These are phyloP conservation scores for Zygosaccharomyces sapae DNA, from an alignment of 1,139 yeast genomes.

Conservation along the genomic window DNA sequence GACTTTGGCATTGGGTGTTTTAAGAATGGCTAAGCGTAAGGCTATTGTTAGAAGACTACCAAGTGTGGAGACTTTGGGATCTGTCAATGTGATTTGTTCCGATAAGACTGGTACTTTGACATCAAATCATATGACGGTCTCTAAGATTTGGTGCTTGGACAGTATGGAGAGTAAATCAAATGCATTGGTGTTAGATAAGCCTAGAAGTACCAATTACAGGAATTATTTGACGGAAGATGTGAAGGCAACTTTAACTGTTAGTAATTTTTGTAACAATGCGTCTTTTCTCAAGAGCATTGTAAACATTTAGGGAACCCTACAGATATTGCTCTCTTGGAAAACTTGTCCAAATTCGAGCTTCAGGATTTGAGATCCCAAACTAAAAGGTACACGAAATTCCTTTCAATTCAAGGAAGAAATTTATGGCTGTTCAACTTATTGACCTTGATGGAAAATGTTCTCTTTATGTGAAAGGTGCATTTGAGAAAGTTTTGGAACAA, in stretches of 20 bases:
- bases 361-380: constrained; percentile 57
- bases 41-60: constrained; percentile 92
- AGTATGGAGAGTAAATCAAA: constrained; percentile 48
- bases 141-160: constrained; percentile 72
- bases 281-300: constrained; percentile 62
- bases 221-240: constrained; percentile 50
- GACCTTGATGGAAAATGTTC: constrained; percentile 51
- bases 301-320: constrained; percentile 86
- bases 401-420: constrained; percentile 75
- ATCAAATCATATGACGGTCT: constrained; percentile 87
- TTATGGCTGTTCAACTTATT: constrained; percentile 60
- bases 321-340: constrained; percentile 81
- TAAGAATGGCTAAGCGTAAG: constrained; percentile 86
- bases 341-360: constrained; percentile 62
- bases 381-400: constrained; percentile 70
- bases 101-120: constrained; percentile 95
- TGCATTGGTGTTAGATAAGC: constrained; percentile 44
- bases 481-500: constrained; percentile 62
- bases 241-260: constrained; percentile 55
- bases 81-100: constrained; percentile 88
- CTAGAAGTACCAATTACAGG: constrained; percentile 42
- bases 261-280: constrained; percentile 78
- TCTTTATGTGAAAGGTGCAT: constrained; percentile 81
- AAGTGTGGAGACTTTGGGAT: constrained; percentile 89
- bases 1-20: constrained; percentile 87